These are phyloP conservation scores for Hevea brasiliensis DNA, from an alignment of 345 rosid genomes.

Conservation along the genomic window DNA sequence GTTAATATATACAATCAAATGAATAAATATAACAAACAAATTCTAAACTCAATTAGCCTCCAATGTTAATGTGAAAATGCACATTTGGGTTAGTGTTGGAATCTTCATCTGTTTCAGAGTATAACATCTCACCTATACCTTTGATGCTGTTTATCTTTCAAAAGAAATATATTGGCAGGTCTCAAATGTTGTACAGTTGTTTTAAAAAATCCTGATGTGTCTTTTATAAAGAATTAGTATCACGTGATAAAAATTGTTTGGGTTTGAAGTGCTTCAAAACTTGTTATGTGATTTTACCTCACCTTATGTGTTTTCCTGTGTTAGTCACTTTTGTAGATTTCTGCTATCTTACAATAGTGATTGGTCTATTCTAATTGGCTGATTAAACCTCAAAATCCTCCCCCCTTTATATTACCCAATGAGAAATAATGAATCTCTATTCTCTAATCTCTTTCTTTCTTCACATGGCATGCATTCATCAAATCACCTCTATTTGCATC, in stretches of 20 bases:
- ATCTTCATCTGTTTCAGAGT: not conserved
- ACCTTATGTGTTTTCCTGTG: not conserved
- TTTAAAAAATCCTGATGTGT: not conserved
- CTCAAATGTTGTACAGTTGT: not conserved
- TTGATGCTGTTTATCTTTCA: not conserved
- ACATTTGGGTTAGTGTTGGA: not conserved
- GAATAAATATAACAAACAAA: not conserved
- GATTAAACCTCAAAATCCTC: not conserved
- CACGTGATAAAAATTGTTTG: not conserved
- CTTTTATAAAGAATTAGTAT: not conserved
- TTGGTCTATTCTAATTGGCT: too few species aligned
- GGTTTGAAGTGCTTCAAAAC: not conserved
- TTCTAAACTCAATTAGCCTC: not conserved
- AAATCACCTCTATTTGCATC: not conserved
- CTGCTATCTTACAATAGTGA: too few species aligned
- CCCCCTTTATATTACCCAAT: not conserved
- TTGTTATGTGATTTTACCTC: not conserved
- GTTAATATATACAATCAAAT: not conserved
- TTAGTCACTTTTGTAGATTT: not conserved
- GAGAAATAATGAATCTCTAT: not conserved
- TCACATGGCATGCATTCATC: not conserved
- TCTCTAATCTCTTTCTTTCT: conserved; percentile 1
- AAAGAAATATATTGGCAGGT: not conserved
- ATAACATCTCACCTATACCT: not conserved
- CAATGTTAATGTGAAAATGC: not conserved